Conservation (phyloP, 2,329 filamentous ascomycete genomes). For the Talaromyces sp. region DNA sequence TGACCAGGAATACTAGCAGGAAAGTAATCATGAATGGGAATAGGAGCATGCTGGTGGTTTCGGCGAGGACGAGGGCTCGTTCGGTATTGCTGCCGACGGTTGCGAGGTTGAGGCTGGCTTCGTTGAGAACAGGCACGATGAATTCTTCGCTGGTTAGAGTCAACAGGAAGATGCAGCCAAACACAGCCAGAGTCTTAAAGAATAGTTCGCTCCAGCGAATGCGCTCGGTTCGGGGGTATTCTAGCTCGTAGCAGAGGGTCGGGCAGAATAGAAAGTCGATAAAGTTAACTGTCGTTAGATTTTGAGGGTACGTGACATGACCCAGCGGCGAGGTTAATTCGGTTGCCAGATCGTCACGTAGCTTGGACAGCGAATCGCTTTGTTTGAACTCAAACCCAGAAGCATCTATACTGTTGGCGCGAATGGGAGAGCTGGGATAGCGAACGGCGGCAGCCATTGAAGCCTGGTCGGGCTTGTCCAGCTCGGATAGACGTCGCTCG, state of each 20-base stretch:
- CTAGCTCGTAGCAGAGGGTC: conserved; percentile 94
- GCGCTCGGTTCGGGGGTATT: conserved; percentile 76
- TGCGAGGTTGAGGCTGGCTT: conserved; percentile 58
- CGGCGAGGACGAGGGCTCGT: conserved; percentile 71
- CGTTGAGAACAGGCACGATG: conserved; percentile 80
- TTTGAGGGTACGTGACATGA: conserved; percentile 81
- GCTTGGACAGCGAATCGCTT: conserved; percentile 55
- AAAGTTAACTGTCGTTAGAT: conserved; percentile 78
- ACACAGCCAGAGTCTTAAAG: conserved; percentile 81
- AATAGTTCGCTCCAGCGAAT: conserved; percentile 76
- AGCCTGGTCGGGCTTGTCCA: conserved; percentile 61
- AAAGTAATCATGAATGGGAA: conserved; percentile 98
- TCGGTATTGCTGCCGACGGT: conserved; percentile 53
- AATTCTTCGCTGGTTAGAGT: conserved; percentile 91
- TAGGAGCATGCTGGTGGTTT: conserved; percentile 84
- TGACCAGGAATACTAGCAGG: conserved; percentile 91
- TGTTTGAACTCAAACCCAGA: conserved; percentile 31
- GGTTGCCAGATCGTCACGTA: conserved; percentile 81
- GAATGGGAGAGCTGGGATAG: conserved; percentile 58
- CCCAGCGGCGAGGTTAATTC: conserved; percentile 90
- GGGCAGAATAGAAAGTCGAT: conserved; percentile 85
- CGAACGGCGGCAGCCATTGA: conserved; percentile 67
- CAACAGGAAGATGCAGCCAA: conserved; percentile 93
- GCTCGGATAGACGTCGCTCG: conserved; percentile 68
- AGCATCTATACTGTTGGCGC: conserved; percentile 23